These are phyloP conservation scores for Tolypocladium pustulatum DNA, from an alignment of 2,329 filamentous ascomycete genomes.

Conservation along the genomic window DNA sequence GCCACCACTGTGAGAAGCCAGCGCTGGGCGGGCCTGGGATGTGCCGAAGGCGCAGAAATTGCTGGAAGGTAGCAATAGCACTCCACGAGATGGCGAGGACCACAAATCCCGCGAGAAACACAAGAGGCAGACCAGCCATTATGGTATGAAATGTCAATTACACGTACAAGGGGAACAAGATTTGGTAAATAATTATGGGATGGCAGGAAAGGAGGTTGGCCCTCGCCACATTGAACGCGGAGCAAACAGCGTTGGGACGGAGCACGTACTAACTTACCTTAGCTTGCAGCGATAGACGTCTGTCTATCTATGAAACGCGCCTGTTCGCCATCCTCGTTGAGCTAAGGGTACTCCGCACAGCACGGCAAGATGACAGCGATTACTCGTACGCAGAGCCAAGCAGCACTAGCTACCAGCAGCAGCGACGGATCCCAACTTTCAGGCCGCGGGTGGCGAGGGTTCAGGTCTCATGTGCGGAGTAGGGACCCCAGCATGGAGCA, in stretches of 20 bases:
- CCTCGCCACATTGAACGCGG: neutral
- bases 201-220: neutral
- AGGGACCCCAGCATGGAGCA: neutral
- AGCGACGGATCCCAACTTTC: neutral
- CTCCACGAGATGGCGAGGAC: neutral
- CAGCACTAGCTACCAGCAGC: neutral
- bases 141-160: neutral
- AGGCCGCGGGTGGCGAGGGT: too few species aligned
- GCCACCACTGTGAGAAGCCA: conserved; percentile 28
- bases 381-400: too few species aligned
- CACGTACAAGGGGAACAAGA: neutral
- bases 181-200: neutral
- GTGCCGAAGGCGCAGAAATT: conserved; percentile 27
- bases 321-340: neutral
- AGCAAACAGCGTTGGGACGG: too few species aligned
- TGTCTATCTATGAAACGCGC: neutral
- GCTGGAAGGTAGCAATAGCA: neutral
- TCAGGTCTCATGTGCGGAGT: neutral
- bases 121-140: neutral
- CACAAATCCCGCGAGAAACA: neutral
- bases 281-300: too few species aligned
- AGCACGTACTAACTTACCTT: too few species aligned
- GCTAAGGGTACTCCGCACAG: neutral
- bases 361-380: too few species aligned
- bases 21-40: conserved; percentile 27